These are phyloP conservation scores for Leptomonas pyrrhocoris DNA, from an alignment of 208 protist species.

Conservation along the genomic window DNA sequence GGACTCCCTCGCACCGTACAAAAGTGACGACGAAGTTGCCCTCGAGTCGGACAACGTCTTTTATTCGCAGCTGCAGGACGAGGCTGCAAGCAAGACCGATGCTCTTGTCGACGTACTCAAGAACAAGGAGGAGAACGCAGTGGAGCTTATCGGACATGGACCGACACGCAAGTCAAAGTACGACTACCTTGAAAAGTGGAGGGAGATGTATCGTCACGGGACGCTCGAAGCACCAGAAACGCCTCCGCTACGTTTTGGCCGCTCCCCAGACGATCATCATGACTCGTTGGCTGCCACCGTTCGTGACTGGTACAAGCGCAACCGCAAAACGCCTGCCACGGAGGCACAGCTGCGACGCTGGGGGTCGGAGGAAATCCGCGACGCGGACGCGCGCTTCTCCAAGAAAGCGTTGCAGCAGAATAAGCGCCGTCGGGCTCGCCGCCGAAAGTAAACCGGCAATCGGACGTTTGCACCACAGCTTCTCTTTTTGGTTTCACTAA, in stretches of 20 bases:
- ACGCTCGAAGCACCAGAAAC: slow-evolving; percentile 85
- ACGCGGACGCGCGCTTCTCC: slow-evolving; percentile 37
- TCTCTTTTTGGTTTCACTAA: slow-evolving; percentile 1
- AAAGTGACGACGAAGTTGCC: slow-evolving; percentile 84
- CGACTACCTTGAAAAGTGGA: slow-evolving; percentile 90
- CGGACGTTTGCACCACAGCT: background rate
- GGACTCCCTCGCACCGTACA: slow-evolving; percentile 81
- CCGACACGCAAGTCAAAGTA: slow-evolving; percentile 81
- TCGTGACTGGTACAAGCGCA: slow-evolving; percentile 75
- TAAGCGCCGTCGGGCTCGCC: slow-evolving; percentile 22
- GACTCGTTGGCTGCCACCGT: slow-evolving; percentile 74
- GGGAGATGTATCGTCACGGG: slow-evolving; percentile 92
- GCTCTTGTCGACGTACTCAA: slow-evolving; percentile 62
- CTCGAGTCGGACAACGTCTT: slow-evolving; percentile 87
- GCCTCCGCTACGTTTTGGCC: slow-evolving; percentile 74
- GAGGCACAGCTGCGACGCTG: slow-evolving; percentile 46
- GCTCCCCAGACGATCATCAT: slow-evolving; percentile 70
- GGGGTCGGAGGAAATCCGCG: slow-evolving; percentile 45
- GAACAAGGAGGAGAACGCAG: slow-evolving; percentile 56
- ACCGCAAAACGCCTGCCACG: slow-evolving; percentile 57
- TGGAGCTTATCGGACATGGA: slow-evolving; percentile 57
- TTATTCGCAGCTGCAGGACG: slow-evolving; percentile 60
- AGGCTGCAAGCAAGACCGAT: slow-evolving; percentile 48
- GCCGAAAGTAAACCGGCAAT: slow-evolving; percentile 1
- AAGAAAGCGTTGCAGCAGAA: slow-evolving; percentile 50